Conservation (phyloP, 176 grass and related monocot species). For the Bromus sterilis region DNA sequence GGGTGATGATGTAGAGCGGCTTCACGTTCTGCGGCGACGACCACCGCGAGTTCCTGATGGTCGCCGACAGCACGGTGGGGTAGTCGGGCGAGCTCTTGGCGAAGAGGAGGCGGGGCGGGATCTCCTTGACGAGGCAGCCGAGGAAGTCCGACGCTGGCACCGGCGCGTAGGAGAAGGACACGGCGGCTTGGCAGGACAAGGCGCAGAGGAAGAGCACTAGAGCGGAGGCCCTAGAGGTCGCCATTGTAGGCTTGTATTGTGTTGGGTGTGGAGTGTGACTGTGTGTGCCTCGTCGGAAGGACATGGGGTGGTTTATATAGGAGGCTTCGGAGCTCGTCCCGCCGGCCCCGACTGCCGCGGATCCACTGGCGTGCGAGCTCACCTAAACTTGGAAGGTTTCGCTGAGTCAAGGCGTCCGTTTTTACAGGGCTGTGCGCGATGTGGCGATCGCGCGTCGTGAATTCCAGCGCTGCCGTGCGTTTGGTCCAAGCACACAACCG, state of each 20-base stretch:
- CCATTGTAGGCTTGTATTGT: constrained; percentile 15
- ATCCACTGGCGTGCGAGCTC: not conserved
- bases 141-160: constrained; percentile 24
- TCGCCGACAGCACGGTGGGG: constrained; percentile 19
- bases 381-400: not conserved
- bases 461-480: not conserved
- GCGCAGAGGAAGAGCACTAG: constrained; percentile 16
- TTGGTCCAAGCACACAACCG: not conserved
- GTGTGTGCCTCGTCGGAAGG: not conserved
- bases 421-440: not conserved
- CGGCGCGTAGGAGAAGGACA: not conserved
- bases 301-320: constrained; percentile 7
- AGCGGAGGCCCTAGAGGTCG: not conserved
- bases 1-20: constrained; percentile 40
- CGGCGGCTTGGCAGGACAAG: not conserved
- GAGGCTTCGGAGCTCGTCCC: not conserved
- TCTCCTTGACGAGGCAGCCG: constrained; percentile 27
- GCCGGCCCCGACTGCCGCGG: constrained; percentile 1
- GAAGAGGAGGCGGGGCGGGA: constrained; percentile 21
- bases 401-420: constrained; percentile 12
- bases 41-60: constrained; percentile 50
- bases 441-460: not conserved
- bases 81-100: constrained; percentile 23
- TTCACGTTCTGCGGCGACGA: constrained; percentile 11
- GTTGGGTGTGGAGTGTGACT: not conserved